phyloP scores from a whole-genome alignment of 31 red algal genomes.

The Porphyra umbilicalis region DNA sequence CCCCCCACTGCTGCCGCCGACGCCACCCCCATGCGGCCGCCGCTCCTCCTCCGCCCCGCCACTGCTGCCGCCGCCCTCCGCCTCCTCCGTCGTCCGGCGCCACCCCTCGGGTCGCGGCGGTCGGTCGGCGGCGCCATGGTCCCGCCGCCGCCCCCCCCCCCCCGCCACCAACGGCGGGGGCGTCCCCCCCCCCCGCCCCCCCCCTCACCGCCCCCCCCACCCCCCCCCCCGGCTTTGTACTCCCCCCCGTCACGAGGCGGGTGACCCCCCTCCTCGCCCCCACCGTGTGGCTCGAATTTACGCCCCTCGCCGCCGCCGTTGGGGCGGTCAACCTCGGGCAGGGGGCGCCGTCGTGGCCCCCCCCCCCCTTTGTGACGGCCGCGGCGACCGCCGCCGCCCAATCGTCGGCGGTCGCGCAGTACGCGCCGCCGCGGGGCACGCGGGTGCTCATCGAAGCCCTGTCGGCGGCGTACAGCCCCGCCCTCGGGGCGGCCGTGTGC shows the following conservation, averaged over 20 bases:
- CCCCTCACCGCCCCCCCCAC: not conserved
- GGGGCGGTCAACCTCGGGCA: conserved; percentile 81
- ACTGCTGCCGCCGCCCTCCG: not conserved
- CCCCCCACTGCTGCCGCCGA: not conserved
- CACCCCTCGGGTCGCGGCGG: conserved; percentile 7
- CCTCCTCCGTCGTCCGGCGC: conserved; percentile 1
- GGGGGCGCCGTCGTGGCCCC: conserved; percentile 75
- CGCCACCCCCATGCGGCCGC: not conserved
- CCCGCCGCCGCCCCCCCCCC: not conserved
- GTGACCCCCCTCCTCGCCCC: conserved; percentile 63
- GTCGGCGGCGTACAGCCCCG: conserved; percentile 23
- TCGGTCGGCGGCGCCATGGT: not conserved
- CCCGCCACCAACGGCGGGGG: not conserved
- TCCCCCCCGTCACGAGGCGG: conserved; percentile 25
- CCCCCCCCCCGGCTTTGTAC: not conserved
- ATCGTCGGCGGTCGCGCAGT: conserved; percentile 25
- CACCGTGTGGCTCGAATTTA: conserved; percentile 89
- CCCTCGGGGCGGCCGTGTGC: conserved; percentile 12
- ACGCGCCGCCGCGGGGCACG: conserved; percentile 63
- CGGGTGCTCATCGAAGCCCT: conserved; percentile 36
- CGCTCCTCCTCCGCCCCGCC: not conserved
- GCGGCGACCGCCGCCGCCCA: conserved; percentile 10
- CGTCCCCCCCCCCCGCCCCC: not conserved
- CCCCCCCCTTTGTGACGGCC: conserved; percentile 62
- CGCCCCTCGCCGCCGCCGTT: conserved; percentile 55